A percentile compares a stretch with the other conserved stretches of the same genome.
phyloP scores from a whole-genome alignment of 2,329 filamentous ascomycete species.

The Fusarium sp. region DNA sequence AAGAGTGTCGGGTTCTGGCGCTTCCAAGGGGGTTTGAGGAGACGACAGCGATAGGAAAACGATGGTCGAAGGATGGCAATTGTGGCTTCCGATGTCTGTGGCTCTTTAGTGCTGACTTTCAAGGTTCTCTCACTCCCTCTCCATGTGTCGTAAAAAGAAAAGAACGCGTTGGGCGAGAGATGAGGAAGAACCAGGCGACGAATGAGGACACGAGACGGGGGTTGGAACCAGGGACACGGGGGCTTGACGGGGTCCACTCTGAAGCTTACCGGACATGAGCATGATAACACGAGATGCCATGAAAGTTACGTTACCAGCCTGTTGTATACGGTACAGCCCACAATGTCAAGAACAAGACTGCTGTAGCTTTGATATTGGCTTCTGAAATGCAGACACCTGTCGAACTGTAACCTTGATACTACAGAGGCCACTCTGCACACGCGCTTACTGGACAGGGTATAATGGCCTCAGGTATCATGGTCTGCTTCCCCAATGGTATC shows the following conservation, averaged over 20 bases:
- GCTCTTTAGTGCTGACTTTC: constrained; percentile 41
- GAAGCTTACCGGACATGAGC: constrained; percentile 38
- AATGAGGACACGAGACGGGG: constrained; percentile 41
- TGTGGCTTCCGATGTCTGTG: constrained; percentile 38
- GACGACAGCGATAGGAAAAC: constrained; percentile 21
- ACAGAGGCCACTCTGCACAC: not conserved
- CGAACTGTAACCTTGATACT: not conserved
- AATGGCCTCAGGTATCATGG: not conserved
- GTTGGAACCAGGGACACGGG: constrained; percentile 36
- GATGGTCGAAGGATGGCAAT: constrained; percentile 27
- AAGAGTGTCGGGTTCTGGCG: constrained; percentile 8
- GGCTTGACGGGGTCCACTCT: constrained; percentile 38
- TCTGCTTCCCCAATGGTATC: not conserved
- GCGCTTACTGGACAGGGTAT: not conserved
- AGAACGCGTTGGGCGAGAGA: constrained; percentile 45
- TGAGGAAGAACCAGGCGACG: constrained; percentile 43
- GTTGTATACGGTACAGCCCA: constrained; percentile 25
- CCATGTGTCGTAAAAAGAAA: constrained; percentile 46
- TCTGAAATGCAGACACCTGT: not conserved
- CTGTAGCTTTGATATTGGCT: constrained; percentile 19
- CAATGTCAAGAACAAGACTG: not conserved
- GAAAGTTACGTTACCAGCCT: constrained; percentile 23
- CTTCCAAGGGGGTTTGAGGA: constrained; percentile 26
- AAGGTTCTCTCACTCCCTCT: constrained; percentile 35
- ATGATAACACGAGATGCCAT: constrained; percentile 35